These are phyloP conservation scores for Fusarium oligoseptatum DNA, from an alignment of 2,329 filamentous ascomycete genomes.

Conservation along the genomic window DNA sequence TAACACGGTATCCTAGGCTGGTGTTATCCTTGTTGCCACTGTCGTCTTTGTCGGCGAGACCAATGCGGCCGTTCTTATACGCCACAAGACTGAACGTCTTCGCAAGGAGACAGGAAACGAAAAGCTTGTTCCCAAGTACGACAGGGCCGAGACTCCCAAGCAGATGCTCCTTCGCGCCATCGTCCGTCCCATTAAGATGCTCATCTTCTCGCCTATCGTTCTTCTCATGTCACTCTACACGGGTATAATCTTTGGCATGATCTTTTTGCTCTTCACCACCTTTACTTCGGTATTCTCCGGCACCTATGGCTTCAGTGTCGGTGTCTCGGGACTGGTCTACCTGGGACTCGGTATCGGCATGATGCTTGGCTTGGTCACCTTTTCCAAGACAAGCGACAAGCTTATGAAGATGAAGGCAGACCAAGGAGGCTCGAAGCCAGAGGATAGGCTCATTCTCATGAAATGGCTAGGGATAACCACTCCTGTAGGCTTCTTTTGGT, in stretches of 20 bases:
- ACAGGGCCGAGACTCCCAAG: constrained; percentile 18
- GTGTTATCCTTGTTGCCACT: not conserved
- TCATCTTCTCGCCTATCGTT: constrained; percentile 67
- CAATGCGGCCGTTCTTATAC: constrained; percentile 19
- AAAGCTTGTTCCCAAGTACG: constrained; percentile 23
- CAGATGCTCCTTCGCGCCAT: constrained; percentile 50
- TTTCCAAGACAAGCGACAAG: constrained; percentile 33
- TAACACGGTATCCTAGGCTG: not conserved
- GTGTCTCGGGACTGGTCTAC: constrained; percentile 55
- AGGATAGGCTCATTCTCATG: constrained; percentile 67
- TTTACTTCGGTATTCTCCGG: constrained; percentile 53
- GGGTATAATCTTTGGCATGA: constrained; percentile 52
- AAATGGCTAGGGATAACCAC: constrained; percentile 66
- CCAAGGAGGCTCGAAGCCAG: constrained; percentile 48
- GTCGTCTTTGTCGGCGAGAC: constrained; percentile 49
- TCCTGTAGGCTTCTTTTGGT: constrained; percentile 67
- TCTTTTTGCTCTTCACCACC: constrained; percentile 55
- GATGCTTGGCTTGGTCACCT: constrained; percentile 42
- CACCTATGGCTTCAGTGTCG: constrained; percentile 50
- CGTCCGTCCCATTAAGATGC: constrained; percentile 59
- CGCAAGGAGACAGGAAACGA: constrained; percentile 34
- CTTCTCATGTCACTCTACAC: constrained; percentile 57
- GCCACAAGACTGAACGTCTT: constrained; percentile 3
- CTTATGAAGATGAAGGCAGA: constrained; percentile 5
- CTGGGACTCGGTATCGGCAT: constrained; percentile 62